phyloP scores from a whole-genome alignment of 2,329 filamentous ascomycete species.

The Periconia sp. region DNA sequence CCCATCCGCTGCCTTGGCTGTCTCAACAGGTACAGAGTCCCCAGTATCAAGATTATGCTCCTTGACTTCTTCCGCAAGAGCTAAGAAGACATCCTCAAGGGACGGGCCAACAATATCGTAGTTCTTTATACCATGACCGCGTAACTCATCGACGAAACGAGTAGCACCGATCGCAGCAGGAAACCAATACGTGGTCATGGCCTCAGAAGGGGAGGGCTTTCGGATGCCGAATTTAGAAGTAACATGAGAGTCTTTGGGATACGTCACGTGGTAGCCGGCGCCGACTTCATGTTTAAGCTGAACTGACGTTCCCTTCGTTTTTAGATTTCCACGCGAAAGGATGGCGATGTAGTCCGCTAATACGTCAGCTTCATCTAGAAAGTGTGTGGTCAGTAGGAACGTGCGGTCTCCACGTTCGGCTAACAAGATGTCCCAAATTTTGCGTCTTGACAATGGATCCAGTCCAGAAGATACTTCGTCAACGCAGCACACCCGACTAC shows the following conservation, averaged over 20 bases:
- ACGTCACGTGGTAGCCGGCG: constrained; percentile 77
- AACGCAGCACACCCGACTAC: constrained; percentile 84
- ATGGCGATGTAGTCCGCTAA: constrained; percentile 89
- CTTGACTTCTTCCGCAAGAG: constrained; percentile 79
- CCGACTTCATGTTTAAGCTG: constrained; percentile 83
- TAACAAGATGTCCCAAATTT: constrained; percentile 93
- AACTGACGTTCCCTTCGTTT: constrained; percentile 82
- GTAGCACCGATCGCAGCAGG: constrained; percentile 73
- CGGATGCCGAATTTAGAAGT: constrained; percentile 49
- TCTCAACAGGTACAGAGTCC: constrained; percentile 22
- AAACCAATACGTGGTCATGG: constrained; percentile 76
- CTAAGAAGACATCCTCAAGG: constrained; percentile 90
- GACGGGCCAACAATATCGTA: constrained; percentile 89
- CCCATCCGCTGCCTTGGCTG: constrained; percentile 27
- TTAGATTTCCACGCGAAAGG: constrained; percentile 81
- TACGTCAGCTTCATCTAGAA: constrained; percentile 90
- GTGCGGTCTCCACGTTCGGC: constrained; percentile 82
- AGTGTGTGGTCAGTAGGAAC: constrained; percentile 89
- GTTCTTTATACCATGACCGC: constrained; percentile 70
- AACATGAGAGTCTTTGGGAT: constrained; percentile 49
- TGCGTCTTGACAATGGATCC: constrained; percentile 83
- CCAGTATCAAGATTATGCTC: constrained; percentile 52
- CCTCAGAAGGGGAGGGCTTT: constrained; percentile 58
- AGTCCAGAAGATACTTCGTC: constrained; percentile 91
- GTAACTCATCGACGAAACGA: constrained; percentile 71